These are phyloP conservation scores for Colletotrichum sublineola DNA, from an alignment of 2,329 filamentous ascomycete genomes.

Conservation along the genomic window DNA sequence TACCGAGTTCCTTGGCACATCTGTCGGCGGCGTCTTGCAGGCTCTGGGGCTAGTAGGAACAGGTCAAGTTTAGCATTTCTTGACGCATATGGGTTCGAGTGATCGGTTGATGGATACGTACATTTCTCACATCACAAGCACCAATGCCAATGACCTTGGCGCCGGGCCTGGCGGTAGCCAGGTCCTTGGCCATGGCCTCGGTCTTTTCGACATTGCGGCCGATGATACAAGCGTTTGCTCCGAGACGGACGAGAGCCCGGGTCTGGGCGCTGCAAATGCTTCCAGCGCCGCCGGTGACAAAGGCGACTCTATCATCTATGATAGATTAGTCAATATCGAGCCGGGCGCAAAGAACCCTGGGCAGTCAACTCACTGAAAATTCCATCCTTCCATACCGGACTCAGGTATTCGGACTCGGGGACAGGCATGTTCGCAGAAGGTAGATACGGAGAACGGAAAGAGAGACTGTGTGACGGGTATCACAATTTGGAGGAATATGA, in stretches of 20 bases:
- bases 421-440: constrained; percentile 68
- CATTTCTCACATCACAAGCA: constrained; percentile 81
- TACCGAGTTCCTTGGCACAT: constrained; percentile 85
- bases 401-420: constrained; percentile 81
- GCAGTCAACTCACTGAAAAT: constrained; percentile 76
- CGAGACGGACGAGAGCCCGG: constrained; percentile 88
- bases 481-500: constrained; percentile 2
- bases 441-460: not conserved
- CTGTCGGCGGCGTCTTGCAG: constrained; percentile 81
- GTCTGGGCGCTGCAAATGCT: constrained; percentile 96
- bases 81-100: not conserved
- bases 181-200: constrained; percentile 81
- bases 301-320: constrained; percentile 86
- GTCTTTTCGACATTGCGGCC: constrained; percentile 93
- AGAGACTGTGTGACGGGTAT: constrained; percentile 13
- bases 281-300: constrained; percentile 94
- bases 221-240: constrained; percentile 93
- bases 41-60: constrained; percentile 64
- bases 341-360: not conserved
- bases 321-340: constrained; percentile 33
- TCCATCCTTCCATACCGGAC: constrained; percentile 86
- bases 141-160: constrained; percentile 91
- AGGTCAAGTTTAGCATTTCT: constrained; percentile 13
- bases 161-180: constrained; percentile 82
- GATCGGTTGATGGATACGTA: constrained; percentile 52